phyloP scores from a whole-genome alignment of 192 early-diverging fungal species.

The Coemansia reversa region DNA sequence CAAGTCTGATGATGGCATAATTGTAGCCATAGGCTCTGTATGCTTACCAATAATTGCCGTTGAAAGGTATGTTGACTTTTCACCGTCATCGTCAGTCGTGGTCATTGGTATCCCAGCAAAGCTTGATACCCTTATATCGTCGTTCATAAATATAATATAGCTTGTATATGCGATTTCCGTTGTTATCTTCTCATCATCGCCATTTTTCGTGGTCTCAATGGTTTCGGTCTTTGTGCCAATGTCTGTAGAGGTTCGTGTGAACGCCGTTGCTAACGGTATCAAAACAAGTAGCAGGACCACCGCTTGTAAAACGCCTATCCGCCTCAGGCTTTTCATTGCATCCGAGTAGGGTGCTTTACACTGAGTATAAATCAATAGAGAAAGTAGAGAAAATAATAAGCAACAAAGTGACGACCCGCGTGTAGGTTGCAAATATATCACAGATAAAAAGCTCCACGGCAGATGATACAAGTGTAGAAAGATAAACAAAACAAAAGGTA shows the following conservation, averaged over 20 bases:
- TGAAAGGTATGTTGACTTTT: slow-evolving; percentile 26
- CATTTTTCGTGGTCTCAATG: slow-evolving; percentile 7
- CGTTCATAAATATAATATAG: slow-evolving; percentile 45
- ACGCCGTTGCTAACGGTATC: slow-evolving; percentile 12
- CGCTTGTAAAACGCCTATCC: slow-evolving; percentile 4
- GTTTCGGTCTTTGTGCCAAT: slow-evolving; percentile 19
- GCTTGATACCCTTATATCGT: slow-evolving; percentile 19
- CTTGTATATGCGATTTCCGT: slow-evolving; percentile 26
- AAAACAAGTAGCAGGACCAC: slow-evolving; percentile 6
- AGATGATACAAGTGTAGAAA: background rate
- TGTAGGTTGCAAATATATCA: background rate
- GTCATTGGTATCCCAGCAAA: slow-evolving; percentile 35
- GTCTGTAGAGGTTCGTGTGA: slow-evolving; percentile 20
- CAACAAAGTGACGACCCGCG: background rate
- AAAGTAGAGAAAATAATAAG: background rate
- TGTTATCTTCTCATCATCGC: slow-evolving; percentile 10
- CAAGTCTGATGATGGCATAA: background rate
- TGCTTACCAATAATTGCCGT: slow-evolving; percentile 6
- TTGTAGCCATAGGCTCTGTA: background rate
- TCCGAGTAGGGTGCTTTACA: background rate
- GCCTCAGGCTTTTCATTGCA: background rate
- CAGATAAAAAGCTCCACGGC: background rate
- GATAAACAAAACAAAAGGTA: too few relatives aligned
- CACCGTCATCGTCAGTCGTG: slow-evolving; percentile 29
- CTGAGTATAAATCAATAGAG: background rate